Evolutionary conservation across 202 grass and related monocot species (phyloP).

Genomic region (Panicum virgatum): DNA sequence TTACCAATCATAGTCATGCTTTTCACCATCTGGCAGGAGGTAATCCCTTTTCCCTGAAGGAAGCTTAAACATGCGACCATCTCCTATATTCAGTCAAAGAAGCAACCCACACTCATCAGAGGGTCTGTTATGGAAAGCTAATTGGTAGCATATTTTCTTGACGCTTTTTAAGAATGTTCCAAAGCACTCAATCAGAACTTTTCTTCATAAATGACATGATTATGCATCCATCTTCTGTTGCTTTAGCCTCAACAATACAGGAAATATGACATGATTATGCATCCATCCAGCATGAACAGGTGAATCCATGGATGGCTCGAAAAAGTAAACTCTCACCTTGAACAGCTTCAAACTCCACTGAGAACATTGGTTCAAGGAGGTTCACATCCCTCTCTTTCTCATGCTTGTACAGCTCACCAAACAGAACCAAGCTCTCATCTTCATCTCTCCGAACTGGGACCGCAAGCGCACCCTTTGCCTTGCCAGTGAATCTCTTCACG

Average conservation of each 20-base stretch:
- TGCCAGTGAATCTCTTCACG: slow-evolving; percentile 20
- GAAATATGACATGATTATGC: not conserved
- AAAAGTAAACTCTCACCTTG: slow-evolving; percentile 38
- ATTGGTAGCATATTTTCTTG: not conserved
- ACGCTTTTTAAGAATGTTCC: not conserved
- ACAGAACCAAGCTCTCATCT: slow-evolving; percentile 68
- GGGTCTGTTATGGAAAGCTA: not conserved
- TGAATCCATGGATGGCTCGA: not conserved
- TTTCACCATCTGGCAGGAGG: slow-evolving; percentile 40
- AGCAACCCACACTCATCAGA: slow-evolving; percentile 3
- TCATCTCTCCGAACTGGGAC: slow-evolving; percentile 25
- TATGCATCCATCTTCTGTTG: not conserved
- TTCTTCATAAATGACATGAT: not conserved
- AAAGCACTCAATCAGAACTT: not conserved
- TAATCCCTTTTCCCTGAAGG: slow-evolving; percentile 54
- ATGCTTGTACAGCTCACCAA: slow-evolving; percentile 55
- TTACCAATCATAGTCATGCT: slow-evolving; percentile 70
- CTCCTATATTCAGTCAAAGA: slow-evolving; percentile 35
- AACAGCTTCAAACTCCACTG: slow-evolving; percentile 55
- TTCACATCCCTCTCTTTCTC: slow-evolving; percentile 57
- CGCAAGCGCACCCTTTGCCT: not conserved
- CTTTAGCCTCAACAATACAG: not conserved
- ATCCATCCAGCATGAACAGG: not conserved
- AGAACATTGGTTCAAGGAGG: slow-evolving; percentile 70
- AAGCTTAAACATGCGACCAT: slow-evolving; percentile 47